phyloP scores from a whole-genome alignment of 441 rosid genomes.

The Bocquillonia castaneifolia region DNA sequence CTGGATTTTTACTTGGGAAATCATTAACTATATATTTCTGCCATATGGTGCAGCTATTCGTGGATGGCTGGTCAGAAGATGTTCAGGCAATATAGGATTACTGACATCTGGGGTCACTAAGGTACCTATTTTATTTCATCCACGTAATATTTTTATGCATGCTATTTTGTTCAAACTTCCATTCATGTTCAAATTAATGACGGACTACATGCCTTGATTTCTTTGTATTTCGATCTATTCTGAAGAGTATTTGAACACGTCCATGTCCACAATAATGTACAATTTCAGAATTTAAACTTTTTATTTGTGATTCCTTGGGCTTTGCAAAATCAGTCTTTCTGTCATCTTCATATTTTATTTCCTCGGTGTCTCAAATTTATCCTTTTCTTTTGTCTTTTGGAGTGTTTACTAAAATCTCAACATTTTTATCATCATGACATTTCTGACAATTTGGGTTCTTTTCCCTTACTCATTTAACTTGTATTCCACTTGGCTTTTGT shows the following conservation, averaged over 20 bases:
- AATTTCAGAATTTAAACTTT: neutral
- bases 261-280: neutral
- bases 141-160: neutral
- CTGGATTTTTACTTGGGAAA: neutral
- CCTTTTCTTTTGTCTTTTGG: neutral
- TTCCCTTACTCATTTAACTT: no score
- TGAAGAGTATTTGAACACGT: neutral
- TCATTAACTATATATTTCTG: neutral
- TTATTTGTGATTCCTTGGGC: neutral
- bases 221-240: neutral
- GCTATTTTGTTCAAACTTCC: neutral
- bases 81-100: conserved; percentile 73
- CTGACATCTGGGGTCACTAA: conserved; percentile 44
- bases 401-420: neutral
- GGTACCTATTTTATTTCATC: conserved; percentile 36
- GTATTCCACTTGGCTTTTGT: no score
- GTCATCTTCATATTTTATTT: neutral
- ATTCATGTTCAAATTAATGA: neutral
- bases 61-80: conserved; percentile 93
- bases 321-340: neutral
- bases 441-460: neutral
- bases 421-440: neutral
- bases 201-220: neutral
- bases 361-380: neutral
- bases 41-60: conserved; percentile 60